These are phyloP conservation scores for Rubia tinctorum DNA, from an alignment of 305 asterid species.

Conservation along the genomic window DNA sequence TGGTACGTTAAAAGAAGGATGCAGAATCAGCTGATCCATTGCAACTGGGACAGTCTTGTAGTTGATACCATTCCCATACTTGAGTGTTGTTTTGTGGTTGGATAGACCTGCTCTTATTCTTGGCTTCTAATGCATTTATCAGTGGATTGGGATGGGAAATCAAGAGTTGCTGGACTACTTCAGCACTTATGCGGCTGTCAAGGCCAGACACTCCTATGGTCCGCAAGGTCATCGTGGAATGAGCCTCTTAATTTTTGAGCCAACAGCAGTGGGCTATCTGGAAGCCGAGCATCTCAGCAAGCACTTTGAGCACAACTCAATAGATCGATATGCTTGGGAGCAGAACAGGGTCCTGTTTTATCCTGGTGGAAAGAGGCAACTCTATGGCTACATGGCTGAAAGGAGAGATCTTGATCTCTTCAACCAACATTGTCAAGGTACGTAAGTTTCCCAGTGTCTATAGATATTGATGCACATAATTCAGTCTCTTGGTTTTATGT, in stretches of 20 bases:
- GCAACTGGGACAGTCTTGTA: background rate
- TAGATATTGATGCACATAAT: background rate
- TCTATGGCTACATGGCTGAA: constrained; percentile 80
- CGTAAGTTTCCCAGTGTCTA: background rate
- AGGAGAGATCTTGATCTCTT: constrained; percentile 54
- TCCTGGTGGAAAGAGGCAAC: constrained; percentile 73
- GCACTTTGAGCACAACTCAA: constrained; percentile 48
- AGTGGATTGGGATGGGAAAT: constrained; percentile 99
- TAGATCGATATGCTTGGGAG: constrained; percentile 71
- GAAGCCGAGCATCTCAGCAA: constrained; percentile 85
- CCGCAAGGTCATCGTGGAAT: constrained; percentile 97
- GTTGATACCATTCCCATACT: background rate
- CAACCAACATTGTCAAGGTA: constrained; percentile 65
- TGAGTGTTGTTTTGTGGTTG: background rate
- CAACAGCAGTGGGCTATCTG: constrained; percentile 71
- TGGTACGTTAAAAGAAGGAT: too few species aligned
- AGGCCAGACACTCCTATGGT: constrained; percentile 82
- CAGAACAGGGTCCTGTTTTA: constrained; percentile 29
- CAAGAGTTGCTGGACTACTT: constrained; percentile 78
- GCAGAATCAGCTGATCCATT: background rate
- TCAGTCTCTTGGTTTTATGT: constrained; percentile 7
- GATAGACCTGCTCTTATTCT: constrained; percentile 7
- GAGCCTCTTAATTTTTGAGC: constrained; percentile 72
- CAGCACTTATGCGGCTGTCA: constrained; percentile 41
- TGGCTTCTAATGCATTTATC: constrained; percentile 22